A percentile compares a stretch with the other conserved stretches of the same genome.
Conservation (phyloP, 106 monocot genomes). For the Vanilla planifolia region DNA sequence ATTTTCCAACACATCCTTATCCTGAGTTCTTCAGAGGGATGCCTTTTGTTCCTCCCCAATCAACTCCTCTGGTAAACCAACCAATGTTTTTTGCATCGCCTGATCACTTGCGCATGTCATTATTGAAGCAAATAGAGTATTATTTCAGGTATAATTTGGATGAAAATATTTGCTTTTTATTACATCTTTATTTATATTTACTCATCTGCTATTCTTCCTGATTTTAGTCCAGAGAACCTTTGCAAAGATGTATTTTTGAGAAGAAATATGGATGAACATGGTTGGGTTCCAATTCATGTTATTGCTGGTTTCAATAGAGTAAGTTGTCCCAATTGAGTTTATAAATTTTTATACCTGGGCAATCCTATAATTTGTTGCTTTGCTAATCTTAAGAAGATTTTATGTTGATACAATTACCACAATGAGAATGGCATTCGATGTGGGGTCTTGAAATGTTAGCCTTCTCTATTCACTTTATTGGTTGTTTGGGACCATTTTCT, state of each 20-base stretch:
- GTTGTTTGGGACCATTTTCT: too few relatives aligned
- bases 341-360: not conserved
- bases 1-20: not conserved
- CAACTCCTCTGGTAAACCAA: not conserved
- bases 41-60: not conserved
- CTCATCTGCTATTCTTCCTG: constrained; percentile 7
- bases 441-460: not conserved
- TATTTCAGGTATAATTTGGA: constrained; percentile 75
- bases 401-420: not conserved
- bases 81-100: not conserved
- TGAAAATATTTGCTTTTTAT: not conserved
- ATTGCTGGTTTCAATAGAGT: constrained; percentile 81
- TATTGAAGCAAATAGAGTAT: constrained; percentile 80
- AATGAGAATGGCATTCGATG: not conserved
- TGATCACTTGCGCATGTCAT: not conserved
- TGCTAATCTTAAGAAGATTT: not conserved
- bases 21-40: not conserved
- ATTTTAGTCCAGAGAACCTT: constrained; percentile 67
- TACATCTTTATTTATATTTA: not conserved
- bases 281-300: constrained; percentile 76
- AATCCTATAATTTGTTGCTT: not conserved
- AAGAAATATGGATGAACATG: constrained; percentile 76
- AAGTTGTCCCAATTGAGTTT: constrained; percentile 15
- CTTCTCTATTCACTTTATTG: not conserved
- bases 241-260: constrained; percentile 67